Percentiles rank a stretch among this genome's conserved stretches.
Conservation (phyloP, 2,329 filamentous ascomycete genomes). For the Fusarium concolor region DNA sequence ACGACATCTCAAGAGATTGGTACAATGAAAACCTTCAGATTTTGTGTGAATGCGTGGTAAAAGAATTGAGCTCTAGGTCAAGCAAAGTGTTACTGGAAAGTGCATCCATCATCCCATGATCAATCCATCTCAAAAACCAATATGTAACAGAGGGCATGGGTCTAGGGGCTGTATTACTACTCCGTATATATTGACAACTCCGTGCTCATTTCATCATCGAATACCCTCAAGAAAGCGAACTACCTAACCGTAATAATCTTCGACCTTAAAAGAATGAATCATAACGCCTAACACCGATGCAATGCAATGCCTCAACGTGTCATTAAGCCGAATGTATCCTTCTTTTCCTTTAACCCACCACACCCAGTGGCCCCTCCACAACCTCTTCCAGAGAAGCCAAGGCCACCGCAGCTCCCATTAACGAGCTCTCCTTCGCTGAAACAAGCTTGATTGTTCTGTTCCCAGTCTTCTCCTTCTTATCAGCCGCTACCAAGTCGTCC, state of each 20-base stretch:
- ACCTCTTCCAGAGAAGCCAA: slow-evolving; percentile 59
- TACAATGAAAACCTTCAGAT: too few species aligned
- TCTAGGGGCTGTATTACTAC: background rate
- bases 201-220: background rate
- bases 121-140: too few species aligned
- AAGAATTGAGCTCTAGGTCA: too few species aligned
- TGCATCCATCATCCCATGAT: too few species aligned
- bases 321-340: slow-evolving; percentile 3
- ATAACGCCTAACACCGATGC: slow-evolving; percentile 26
- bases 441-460: slow-evolving; percentile 69
- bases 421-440: slow-evolving; percentile 77
- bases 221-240: background rate
- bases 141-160: background rate
- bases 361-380: slow-evolving; percentile 30
- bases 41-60: too few species aligned
- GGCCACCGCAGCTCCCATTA: slow-evolving; percentile 80
- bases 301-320: slow-evolving; percentile 16
- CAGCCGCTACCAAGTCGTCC: slow-evolving; percentile 64
- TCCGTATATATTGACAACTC: background rate
- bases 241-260: background rate
- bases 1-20: too few species aligned
- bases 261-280: slow-evolving; percentile 2
- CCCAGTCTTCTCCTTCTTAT: slow-evolving; percentile 48
- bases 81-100: too few species aligned
- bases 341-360: slow-evolving; percentile 18